These are phyloP conservation scores for Tetrapisispora arboricola DNA, from an alignment of 805 yeast species.

Conservation along the genomic window DNA sequence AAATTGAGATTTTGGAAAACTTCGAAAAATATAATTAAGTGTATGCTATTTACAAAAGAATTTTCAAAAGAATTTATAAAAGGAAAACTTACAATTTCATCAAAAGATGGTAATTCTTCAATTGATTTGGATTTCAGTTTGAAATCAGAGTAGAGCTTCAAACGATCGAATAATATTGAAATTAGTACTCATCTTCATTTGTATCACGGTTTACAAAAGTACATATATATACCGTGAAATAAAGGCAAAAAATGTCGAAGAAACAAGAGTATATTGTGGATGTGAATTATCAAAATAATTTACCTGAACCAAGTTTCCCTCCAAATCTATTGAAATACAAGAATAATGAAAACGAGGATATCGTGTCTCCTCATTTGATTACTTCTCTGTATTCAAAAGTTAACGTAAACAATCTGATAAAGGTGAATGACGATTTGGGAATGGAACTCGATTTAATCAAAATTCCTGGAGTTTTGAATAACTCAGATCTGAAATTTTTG, in stretches of 20 bases:
- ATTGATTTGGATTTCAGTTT: no score
- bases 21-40: no score
- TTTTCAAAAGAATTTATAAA: no score
- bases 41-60: no score
- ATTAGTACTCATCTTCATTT: no score
- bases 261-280: slow-evolving; percentile 75
- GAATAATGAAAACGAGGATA: slow-evolving; percentile 31
- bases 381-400: slow-evolving; percentile 67
- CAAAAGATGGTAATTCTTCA: no score
- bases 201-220: no score
- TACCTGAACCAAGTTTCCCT: slow-evolving; percentile 90
- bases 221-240: not conserved
- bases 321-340: slow-evolving; percentile 66
- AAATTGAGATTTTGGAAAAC: no score
- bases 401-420: slow-evolving; percentile 53
- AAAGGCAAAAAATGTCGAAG: slow-evolving; percentile 28
- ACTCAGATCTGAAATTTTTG: slow-evolving; percentile 39
- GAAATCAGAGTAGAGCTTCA: no score
- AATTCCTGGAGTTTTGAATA: slow-evolving; percentile 58
- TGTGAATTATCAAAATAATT: slow-evolving; percentile 69
- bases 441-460: slow-evolving; percentile 65
- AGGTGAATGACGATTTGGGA: slow-evolving; percentile 55
- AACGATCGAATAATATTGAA: no score
- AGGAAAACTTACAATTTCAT: no score
- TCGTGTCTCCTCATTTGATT: slow-evolving; percentile 46